phyloP scores from a whole-genome alignment of 441 rosid species.

The Adansonia rubrostipa region DNA sequence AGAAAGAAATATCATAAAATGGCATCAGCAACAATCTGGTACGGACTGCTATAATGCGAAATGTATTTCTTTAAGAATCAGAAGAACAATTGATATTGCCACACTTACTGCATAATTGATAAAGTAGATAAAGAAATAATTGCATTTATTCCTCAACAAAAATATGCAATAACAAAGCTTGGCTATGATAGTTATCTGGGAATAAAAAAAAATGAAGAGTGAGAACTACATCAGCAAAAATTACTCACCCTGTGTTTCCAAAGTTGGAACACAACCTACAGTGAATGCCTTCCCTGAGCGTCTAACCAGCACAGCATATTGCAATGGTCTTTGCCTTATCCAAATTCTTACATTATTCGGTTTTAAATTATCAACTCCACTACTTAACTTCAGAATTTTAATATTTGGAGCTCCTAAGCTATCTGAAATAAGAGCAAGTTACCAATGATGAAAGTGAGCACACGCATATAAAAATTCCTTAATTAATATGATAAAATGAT shows the following conservation, averaged over 20 bases:
- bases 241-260: slow-evolving; percentile 48
- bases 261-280: slow-evolving; percentile 38
- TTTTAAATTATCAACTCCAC: slow-evolving; percentile 40
- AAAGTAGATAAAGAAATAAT: slow-evolving; percentile 20
- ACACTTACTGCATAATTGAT: neutral
- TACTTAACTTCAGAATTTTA: slow-evolving; percentile 42
- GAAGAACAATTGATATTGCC: neutral
- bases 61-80: neutral
- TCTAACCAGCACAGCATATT: slow-evolving; percentile 44
- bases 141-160: neutral
- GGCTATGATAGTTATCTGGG: neutral
- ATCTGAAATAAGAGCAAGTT: slow-evolving; percentile 49
- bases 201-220: neutral
- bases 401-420: slow-evolving; percentile 61
- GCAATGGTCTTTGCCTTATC: slow-evolving; percentile 40
- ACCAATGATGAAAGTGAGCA: neutral
- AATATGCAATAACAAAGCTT: neutral
- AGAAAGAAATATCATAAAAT: neutral
- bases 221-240: slow-evolving; percentile 12
- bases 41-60: neutral
- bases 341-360: slow-evolving; percentile 37
- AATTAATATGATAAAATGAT: neutral
- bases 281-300: slow-evolving; percentile 39
- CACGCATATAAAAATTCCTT: neutral
- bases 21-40: too few species aligned